These are phyloP conservation scores for Prunella vulgaris DNA, from an alignment of 257 asterid species.

Conservation along the genomic window DNA sequence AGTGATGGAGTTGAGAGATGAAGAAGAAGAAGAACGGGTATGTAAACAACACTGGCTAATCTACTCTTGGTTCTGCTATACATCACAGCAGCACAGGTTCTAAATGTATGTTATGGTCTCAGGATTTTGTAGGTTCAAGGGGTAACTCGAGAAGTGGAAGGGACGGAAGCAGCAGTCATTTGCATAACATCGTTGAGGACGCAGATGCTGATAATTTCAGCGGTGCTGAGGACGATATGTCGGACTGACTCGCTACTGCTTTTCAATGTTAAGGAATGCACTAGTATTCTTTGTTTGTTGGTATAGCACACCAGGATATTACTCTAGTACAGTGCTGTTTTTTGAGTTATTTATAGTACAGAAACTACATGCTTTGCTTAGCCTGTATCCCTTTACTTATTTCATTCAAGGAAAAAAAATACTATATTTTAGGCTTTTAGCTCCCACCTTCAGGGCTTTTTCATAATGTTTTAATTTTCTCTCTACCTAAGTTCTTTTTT, in stretches of 20 bases:
- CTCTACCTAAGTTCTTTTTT: background rate
- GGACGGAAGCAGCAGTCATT: constrained; percentile 30
- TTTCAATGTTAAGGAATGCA: constrained; percentile 5
- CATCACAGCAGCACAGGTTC: no score
- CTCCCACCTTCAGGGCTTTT: background rate
- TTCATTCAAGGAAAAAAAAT: background rate
- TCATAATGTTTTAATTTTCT: background rate
- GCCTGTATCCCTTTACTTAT: background rate
- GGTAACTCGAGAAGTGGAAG: constrained; percentile 42
- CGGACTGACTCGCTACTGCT: no score
- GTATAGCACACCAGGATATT: constrained; percentile 1
- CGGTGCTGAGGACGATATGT: constrained; percentile 63
- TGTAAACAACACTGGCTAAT: background rate
- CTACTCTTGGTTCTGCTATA: no score
- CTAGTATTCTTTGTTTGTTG: background rate
- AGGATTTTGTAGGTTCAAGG: constrained; percentile 54
- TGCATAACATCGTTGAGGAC: constrained; percentile 38
- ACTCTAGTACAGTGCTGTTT: background rate
- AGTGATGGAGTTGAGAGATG: constrained; percentile 55
- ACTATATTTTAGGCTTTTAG: no score
- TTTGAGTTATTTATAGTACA: background rate
- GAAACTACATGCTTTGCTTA: constrained; percentile 8
- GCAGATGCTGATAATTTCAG: constrained; percentile 58
- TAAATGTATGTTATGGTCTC: background rate
- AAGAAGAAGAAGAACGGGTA: constrained; percentile 62